Percentiles rank a stretch among this genome's conserved stretches.
Evolutionary conservation across 371 early-diverging fungal genomes (phyloP).

Genomic region (Mucor piriformis): DNA sequence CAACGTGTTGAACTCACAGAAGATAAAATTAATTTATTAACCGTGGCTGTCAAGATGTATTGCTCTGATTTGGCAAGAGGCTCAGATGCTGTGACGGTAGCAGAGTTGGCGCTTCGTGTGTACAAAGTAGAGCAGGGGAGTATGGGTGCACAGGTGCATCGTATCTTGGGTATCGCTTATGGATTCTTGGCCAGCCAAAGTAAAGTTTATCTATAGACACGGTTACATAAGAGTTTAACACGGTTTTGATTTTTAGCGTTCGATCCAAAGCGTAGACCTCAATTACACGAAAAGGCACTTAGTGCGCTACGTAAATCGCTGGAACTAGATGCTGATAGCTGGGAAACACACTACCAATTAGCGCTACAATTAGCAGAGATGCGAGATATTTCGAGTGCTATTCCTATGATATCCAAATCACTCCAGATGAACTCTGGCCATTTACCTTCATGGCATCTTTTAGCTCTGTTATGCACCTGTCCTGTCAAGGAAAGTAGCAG

Average conservation of each 20-base stretch:
- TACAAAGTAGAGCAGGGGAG: conserved; percentile 10
- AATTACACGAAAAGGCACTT: conserved; percentile 69
- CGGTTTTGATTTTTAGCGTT: conserved; percentile 9
- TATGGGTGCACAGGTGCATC: conserved; percentile 43
- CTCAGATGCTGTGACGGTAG: conserved; percentile 46
- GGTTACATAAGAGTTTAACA: no score
- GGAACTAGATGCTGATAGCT: conserved; percentile 42
- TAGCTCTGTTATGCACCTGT: conserved; percentile 75
- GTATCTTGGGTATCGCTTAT: conserved; percentile 61
- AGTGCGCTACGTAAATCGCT: conserved; percentile 60
- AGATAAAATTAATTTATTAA: conserved; percentile 44
- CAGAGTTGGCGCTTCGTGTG: conserved; percentile 43
- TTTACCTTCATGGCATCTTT: conserved; percentile 85
- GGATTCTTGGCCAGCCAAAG: conserved; percentile 67
- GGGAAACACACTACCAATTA: conserved; percentile 72
- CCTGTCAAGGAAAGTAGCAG: conserved; percentile 30
- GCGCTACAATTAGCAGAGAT: conserved; percentile 80
- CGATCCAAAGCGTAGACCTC: conserved; percentile 65
- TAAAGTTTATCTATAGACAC: conserved; percentile 20
- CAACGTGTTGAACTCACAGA: conserved; percentile 31
- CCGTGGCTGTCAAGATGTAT: conserved; percentile 49
- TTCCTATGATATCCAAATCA: conserved; percentile 62
- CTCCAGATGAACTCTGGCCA: conserved; percentile 61
- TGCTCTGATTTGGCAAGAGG: conserved; percentile 48
- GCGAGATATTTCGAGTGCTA: conserved; percentile 75